Percentiles rank a stretch among this genome's conserved stretches.
phyloP scores from a whole-genome alignment of 2,329 filamentous ascomycete species.

The Podosphaera fusca region DNA sequence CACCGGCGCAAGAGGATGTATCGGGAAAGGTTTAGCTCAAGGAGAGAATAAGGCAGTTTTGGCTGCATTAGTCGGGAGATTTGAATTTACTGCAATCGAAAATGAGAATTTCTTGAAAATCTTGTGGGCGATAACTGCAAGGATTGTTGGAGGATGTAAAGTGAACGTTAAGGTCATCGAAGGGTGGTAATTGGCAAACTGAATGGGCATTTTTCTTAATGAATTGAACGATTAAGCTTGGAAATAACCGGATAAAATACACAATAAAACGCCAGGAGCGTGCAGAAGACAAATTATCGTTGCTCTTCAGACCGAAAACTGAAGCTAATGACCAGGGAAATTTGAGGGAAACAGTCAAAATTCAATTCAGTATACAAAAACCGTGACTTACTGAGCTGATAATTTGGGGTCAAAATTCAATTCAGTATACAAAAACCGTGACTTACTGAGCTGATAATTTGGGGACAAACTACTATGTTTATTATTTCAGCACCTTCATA shows the following conservation, averaged over 20 bases:
- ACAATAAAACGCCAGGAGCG: neutral
- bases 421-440: too few species aligned
- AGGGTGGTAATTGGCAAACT: constrained; percentile 27
- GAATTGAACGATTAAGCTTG: neutral
- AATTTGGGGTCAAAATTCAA: too few species aligned
- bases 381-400: too few species aligned
- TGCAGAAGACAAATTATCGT: too few species aligned
- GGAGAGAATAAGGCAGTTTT: constrained; percentile 65
- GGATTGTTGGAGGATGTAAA: constrained; percentile 46
- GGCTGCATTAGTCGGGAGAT: constrained; percentile 50
- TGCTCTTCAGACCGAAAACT: too few species aligned
- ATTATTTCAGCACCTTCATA: too few species aligned
- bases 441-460: too few species aligned
- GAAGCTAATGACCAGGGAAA: too few species aligned
- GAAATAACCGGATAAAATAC: neutral
- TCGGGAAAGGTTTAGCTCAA: constrained; percentile 56
- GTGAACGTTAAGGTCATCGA: constrained; percentile 39
- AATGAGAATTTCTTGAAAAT: constrained; percentile 29
- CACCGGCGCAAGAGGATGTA: constrained; percentile 63
- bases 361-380: too few species aligned
- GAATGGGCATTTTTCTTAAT: neutral
- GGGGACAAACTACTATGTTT: too few species aligned
- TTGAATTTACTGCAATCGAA: constrained; percentile 33
- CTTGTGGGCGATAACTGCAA: constrained; percentile 38
- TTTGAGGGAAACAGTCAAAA: too few species aligned